Conservation (phyloP, 257 asterid genomes). For the Asclepias syriaca region DNA sequence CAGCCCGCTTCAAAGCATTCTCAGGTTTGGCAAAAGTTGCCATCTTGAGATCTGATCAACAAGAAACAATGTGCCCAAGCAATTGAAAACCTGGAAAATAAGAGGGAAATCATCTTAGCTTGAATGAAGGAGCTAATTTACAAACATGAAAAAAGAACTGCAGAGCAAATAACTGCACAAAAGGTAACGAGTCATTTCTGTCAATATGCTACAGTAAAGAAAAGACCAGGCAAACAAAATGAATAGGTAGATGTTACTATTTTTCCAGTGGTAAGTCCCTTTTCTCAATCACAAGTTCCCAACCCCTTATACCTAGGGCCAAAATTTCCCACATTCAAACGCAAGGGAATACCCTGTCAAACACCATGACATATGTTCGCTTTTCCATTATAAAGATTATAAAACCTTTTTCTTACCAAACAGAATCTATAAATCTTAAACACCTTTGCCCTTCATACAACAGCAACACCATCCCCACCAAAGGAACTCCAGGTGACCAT, state of each 20-base stretch:
- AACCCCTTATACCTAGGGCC: neutral
- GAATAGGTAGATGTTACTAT: neutral
- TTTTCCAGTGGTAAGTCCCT: neutral
- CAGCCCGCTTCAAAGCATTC: conserved; percentile 55
- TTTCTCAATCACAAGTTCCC: neutral
- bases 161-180: neutral
- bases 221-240: neutral
- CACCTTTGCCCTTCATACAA: neutral
- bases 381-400: neutral
- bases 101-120: neutral
- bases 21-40: conserved; percentile 46
- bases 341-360: neutral
- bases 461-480: neutral
- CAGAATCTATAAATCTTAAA: neutral
- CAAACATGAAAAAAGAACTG: neutral
- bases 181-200: neutral
- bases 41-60: conserved; percentile 16
- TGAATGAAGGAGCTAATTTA: neutral
- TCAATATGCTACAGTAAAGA: neutral
- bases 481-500: neutral
- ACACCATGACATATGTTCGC: neutral
- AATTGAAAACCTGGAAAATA: neutral
- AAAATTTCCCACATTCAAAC: neutral
- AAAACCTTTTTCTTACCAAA: neutral
- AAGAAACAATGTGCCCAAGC: conserved; percentile 6